phyloP scores from a whole-genome alignment of 2,329 filamentous ascomycete species.

The Helicocarpus griseus region DNA sequence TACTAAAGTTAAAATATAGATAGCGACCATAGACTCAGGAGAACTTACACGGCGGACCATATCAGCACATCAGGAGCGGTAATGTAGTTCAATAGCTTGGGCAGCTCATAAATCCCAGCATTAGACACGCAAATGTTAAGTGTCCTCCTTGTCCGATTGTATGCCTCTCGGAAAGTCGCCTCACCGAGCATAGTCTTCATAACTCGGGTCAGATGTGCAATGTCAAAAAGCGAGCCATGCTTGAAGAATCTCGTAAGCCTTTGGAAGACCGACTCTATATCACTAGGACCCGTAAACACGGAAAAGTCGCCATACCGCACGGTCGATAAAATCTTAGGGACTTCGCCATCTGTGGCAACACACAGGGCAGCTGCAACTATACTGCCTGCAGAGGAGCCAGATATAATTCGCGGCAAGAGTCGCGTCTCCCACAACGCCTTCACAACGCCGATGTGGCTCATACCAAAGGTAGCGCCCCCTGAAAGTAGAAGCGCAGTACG shows the following conservation, averaged over 20 bases:
- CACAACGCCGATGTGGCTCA: slow-evolving; percentile 83
- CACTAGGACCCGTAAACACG: slow-evolving; percentile 61
- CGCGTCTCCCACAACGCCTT: slow-evolving; percentile 68
- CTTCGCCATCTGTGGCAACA: slow-evolving; percentile 66
- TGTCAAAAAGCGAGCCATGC: slow-evolving; percentile 77
- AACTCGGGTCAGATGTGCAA: slow-evolving; percentile 66
- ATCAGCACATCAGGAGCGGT: slow-evolving; percentile 92
- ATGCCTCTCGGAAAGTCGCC: slow-evolving; percentile 90
- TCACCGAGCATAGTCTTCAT: slow-evolving; percentile 76
- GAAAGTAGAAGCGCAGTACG: slow-evolving; percentile 73
- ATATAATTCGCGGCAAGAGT: slow-evolving; percentile 75
- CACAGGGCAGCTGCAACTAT: slow-evolving; percentile 78
- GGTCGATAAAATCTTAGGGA: slow-evolving; percentile 56
- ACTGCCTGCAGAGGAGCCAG: slow-evolving; percentile 76
- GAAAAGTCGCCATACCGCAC: slow-evolving; percentile 73
- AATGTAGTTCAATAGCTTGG: slow-evolving; percentile 79
- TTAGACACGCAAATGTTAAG: slow-evolving; percentile 92
- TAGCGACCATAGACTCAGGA: background rate
- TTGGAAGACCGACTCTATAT: slow-evolving; percentile 53
- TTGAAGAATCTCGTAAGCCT: slow-evolving; percentile 66
- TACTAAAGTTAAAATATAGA: slow-evolving; percentile 15
- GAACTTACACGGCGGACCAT: slow-evolving; percentile 73
- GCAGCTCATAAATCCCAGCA: slow-evolving; percentile 76
- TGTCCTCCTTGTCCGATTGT: slow-evolving; percentile 85
- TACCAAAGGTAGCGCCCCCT: slow-evolving; percentile 80